Evolutionary conservation across 257 asterid genomes (phyloP).

Genomic region (Eustoma russellianum): DNA sequence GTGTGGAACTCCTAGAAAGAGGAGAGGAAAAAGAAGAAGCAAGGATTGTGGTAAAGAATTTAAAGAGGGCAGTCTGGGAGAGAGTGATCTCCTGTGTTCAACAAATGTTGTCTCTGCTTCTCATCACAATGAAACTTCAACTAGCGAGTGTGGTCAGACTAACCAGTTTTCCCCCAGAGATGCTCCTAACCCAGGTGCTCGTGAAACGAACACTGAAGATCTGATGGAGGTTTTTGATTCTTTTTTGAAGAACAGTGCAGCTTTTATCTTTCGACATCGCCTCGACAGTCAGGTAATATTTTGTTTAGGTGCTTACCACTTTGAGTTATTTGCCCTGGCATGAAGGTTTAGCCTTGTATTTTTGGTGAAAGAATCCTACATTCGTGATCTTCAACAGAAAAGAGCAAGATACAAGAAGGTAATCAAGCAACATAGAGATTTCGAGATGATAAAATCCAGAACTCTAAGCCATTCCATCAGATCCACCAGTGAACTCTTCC

Average conservation of each 20-base stretch:
- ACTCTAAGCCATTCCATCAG: conserved; percentile 31
- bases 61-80: conserved; percentile 51
- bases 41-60: conserved; percentile 36
- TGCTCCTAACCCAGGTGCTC: conserved; percentile 18
- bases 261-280: conserved; percentile 68
- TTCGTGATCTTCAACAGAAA: conserved; percentile 34
- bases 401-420: conserved; percentile 78
- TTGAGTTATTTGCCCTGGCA: neutral
- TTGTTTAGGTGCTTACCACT: neutral
- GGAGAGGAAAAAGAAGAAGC: conserved; percentile 71
- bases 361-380: neutral
- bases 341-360: neutral
- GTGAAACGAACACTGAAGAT: conserved; percentile 15
- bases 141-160: conserved; percentile 22
- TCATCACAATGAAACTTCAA: conserved; percentile 35
- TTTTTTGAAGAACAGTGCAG: conserved; percentile 50
- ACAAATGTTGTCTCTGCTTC: conserved; percentile 21
- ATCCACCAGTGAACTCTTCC: conserved; percentile 60
- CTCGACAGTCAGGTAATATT: conserved; percentile 81
- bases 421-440: conserved; percentile 63
- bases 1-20: conserved; percentile 48
- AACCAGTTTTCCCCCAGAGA: conserved; percentile 15
- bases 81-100: conserved; percentile 55
- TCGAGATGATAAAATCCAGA: conserved; percentile 61
- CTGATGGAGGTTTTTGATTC: conserved; percentile 49